Evolutionary conservation across 2,329 filamentous ascomycete genomes (phyloP), one percentile per base, ranked within the genome.

Genomic region (Chrysosporium queenslandicum): DNA sequence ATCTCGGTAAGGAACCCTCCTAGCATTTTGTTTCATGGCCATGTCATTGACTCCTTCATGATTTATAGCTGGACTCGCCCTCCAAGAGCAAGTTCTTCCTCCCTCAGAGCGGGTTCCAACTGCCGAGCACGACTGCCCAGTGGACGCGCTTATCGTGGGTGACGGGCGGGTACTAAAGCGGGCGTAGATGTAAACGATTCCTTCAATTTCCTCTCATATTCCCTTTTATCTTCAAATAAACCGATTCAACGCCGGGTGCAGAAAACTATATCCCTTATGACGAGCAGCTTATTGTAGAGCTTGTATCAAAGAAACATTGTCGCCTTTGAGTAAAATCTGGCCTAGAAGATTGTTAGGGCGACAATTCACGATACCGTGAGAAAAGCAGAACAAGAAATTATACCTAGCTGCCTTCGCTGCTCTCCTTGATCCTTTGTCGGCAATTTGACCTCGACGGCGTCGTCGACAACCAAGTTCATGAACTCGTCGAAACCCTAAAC

Each of bases 401-500:
- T 77, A 94, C 90, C 91, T 49, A 96, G 69, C 40, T 82, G 76
- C 69, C 87, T 82, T 67, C 90, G 79, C 59, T 81, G 82, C 72
- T 94, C 90, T 59, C 84, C 81, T 39, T 86, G 84, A 14, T 80
- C 82, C 76, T 94, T 94, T 57, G 86, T 89, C 52, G 87, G 76
- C 65, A 88, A 80, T 68, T 84, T 86, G 41, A 98, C 89, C 72
- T 97, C 91, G 53, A 96, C 82, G 27, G 92, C 92, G 62, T 98
- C 89, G 65, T 98, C 92, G 59, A 95, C 80, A 36, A 97, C 92
- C 46, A 98, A 77, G 74, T 98, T 98, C 90, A 98, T 96, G 74
- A 97, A 98, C 71, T 98, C 92, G 68, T 98, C 92, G 61, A 98
- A 98, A 12, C 92, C 90, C 89, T 95, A 58, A 23, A 23, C 32